Base-by-base conservation (phyloP, 352 stramenopile species). In the Phytophthora cactorum region DNA sequence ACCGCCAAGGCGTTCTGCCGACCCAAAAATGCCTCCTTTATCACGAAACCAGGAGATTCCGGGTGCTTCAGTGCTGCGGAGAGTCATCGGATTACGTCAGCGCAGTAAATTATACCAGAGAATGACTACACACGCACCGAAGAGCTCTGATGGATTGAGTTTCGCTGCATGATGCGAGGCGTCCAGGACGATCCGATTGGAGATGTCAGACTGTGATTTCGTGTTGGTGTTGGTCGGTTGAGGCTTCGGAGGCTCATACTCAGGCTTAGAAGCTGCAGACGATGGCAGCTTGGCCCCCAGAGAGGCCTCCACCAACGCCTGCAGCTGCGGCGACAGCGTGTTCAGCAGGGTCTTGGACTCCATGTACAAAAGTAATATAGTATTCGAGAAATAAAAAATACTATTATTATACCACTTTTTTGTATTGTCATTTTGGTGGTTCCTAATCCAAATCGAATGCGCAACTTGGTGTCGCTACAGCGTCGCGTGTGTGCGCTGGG, bases 101-200 rank as follows among this genome's bases (percentile, higher is more conserved):
- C 36, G 34, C 4, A 29, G 27, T 25, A 14, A 43, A 10, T 7
- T n/a, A 52, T 12, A 52, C 3, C n/a, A 36, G 11, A 43, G 2
- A 7, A 60, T 11, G 14, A 52, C 9, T 29, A 39, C 29, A 36
- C 32, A 64, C 72, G 44, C 14, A 92, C 84, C 63, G 63, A 90
- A 92, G 1, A 89, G 65, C 34, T 90, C 84, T 0, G 81, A 82
- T 8, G 84, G 81, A 71, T 86, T 87, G 10, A 92, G 66, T 59
- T 67, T 71, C 38, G 51, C 22, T 31, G 32, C 43, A 12, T 10
- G 29, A 38, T 15, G 15, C 4, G 17, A 34, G 22, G 52, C 5
- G 15, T 64, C 52, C 38, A 63, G 4, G 59, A 17, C n/a, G 5
- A 28, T 63, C 36, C 34, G 22, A 43, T 4, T 52, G 9, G 46